These are phyloP conservation scores for Endocladia muricata DNA, from an alignment of 31 red algal genomes.

Conservation along the genomic window DNA sequence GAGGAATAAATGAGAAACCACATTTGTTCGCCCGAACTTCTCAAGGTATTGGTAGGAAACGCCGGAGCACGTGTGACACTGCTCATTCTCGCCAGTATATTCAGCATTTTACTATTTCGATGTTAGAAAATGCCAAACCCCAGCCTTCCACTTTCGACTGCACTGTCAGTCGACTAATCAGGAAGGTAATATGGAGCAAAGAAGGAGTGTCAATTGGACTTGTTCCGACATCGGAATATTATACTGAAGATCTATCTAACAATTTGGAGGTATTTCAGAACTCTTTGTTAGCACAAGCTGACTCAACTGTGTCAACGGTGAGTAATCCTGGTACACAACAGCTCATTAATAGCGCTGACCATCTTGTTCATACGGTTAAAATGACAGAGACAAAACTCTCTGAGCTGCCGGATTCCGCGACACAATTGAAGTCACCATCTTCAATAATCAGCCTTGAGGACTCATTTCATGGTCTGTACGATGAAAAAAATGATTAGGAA, in stretches of 20 bases:
- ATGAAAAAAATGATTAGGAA: not conserved
- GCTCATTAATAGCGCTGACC: not conserved
- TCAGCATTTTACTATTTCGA: too few relatives aligned
- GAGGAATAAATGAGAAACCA: too few relatives aligned
- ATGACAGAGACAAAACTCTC: not conserved
- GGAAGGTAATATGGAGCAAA: not conserved
- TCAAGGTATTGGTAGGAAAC: too few relatives aligned
- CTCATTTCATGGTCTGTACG: not conserved
- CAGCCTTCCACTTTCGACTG: not conserved
- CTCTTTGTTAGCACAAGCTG: not conserved
- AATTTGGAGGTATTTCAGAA: not conserved
- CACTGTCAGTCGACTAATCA: not conserved
- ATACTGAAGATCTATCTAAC: not conserved
- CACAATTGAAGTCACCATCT: not conserved
- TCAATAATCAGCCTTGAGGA: not conserved
- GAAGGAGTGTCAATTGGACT: not conserved
- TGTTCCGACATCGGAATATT: not conserved
- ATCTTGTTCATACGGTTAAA: not conserved
- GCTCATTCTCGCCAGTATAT: too few relatives aligned
- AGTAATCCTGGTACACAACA: not conserved
- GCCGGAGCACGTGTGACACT: too few relatives aligned
- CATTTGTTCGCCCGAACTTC: too few relatives aligned
- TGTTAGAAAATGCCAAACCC: too few relatives aligned
- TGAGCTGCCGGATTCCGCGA: not conserved
- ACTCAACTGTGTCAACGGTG: not conserved